Evolutionary conservation across 2,329 filamentous ascomycete species (phyloP), one percentile per base, ranked within the genome.

Genomic region (Colletotrichum caudatum): DNA sequence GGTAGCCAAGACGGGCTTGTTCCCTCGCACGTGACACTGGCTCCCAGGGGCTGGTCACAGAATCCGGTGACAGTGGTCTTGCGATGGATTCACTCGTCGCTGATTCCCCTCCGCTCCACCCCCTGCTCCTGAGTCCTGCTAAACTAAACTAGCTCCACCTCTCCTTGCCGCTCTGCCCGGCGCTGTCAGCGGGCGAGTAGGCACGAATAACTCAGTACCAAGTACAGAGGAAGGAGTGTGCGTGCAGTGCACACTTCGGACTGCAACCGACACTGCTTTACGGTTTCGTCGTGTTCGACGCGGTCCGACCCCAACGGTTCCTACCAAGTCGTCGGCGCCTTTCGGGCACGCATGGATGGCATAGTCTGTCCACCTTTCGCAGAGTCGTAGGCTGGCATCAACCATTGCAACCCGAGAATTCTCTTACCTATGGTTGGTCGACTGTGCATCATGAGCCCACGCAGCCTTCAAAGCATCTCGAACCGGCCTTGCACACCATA

Each of bases 41-140:
- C 23, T 23, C 16, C 46, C 41, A 44, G 41, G 50, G 50, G 46
- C 37, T 53, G 37, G 60, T 53, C 48, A 50, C 46, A 68, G 64
- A 71, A 68, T 63, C 46, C 69, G 69, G 69, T 68, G 69, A 58
- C 44, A 35, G 20, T 23, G 16, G 44, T 44, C 44, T 37, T 44
- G 41, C 69, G 29, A 59, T 64, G 63, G 69, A 63, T 71, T 71
- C 58, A 68, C 69, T 63, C 58, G 57, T 41, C 44, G 56, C 29
- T 18, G 23, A 57, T 29, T 35, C 37, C 60, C 18, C 33, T 20
- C 37, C 60, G 11, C 33, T 20, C 56, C 44, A n/a, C 7, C 26
- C 41, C 48, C 33, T 26, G 26, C 48, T 29, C 62, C n/a, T 56
- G 50, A 46, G 23, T 46, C 37, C 48, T 44, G 33, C 33, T 29